Evolutionary conservation across 768 basidiomycete genomes (phyloP).

Genomic region (Macrolepiota fuliginosa): DNA sequence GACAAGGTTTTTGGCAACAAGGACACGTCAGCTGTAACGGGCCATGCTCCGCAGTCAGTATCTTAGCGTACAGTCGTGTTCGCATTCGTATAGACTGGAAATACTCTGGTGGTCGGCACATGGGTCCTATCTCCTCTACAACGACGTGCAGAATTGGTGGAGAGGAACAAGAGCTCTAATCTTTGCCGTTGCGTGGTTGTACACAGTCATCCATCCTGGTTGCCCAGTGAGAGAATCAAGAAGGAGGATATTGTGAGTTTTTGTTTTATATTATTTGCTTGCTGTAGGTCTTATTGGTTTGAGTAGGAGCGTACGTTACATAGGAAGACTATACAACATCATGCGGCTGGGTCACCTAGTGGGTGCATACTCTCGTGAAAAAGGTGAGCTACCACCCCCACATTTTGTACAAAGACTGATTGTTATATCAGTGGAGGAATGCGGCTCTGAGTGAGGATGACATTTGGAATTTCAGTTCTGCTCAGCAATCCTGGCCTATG

Average conservation of each 20-base stretch:
- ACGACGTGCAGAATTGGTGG: no score
- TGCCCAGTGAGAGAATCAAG: conserved; percentile 53
- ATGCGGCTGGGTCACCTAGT: conserved; percentile 66
- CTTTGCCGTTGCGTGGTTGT: conserved; percentile 61
- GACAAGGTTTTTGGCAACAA: background rate
- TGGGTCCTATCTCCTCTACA: no score
- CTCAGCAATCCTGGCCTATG: conserved; percentile 61
- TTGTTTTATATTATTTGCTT: no score
- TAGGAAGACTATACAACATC: conserved; percentile 78
- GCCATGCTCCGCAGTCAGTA: conserved; percentile 23
- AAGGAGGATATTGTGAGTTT: conserved; percentile 62
- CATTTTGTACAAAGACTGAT: background rate
- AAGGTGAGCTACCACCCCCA: conserved; percentile 30
- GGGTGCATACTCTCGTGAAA: conserved; percentile 66
- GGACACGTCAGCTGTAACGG: conserved; percentile 2
- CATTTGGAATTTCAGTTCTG: conserved; percentile 71
- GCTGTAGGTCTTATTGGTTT: no score
- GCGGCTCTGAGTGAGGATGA: conserved; percentile 68
- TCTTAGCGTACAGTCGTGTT: conserved; percentile 51
- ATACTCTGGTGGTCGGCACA: conserved; percentile 57
- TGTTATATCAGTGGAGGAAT: conserved; percentile 34
- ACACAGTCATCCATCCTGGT: conserved; percentile 53
- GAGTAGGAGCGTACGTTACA: no score
- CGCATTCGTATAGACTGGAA: conserved; percentile 54
- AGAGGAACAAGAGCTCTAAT: no score